phyloP scores from a whole-genome alignment of 2,329 filamentous ascomycete species.

The Apiospora arundinis region DNA sequence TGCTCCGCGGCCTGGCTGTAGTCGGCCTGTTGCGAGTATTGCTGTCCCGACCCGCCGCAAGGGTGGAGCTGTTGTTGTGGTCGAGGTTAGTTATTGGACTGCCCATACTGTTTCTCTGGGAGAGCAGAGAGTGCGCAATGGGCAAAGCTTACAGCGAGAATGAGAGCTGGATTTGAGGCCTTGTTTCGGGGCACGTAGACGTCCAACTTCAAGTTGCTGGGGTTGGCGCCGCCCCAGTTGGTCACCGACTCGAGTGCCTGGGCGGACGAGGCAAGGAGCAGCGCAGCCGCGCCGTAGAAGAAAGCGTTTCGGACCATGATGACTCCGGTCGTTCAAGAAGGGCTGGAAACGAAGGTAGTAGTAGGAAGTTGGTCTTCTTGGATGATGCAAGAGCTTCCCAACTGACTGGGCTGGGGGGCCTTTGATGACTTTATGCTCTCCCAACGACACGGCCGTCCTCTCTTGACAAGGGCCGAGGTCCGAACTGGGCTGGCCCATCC shows the following conservation, averaged over 20 bases:
- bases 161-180: constrained; percentile 28
- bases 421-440: not conserved
- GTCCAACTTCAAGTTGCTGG: constrained; percentile 18
- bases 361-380: not conserved
- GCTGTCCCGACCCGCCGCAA: constrained; percentile 29
- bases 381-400: not conserved
- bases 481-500: not conserved
- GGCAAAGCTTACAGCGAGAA: constrained; percentile 30
- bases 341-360: not conserved
- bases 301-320: constrained; percentile 8
- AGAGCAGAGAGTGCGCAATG: not conserved
- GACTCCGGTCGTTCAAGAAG: not conserved
- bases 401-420: not conserved
- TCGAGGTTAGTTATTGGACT: not conserved
- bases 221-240: constrained; percentile 20
- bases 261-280: constrained; percentile 2
- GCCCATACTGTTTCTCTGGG: not conserved
- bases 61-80: constrained; percentile 30
- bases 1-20: constrained; percentile 29
- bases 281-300: not conserved
- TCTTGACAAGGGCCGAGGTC: not conserved
- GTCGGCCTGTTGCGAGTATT: constrained; percentile 29
- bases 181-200: constrained; percentile 28
- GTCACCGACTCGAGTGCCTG: constrained; percentile 8
- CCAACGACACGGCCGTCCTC: not conserved